Percentiles rank a stretch among this genome's conserved stretches.
These are phyloP conservation scores for slime mould (Dictyostelium discoideum) DNA, from an alignment of 78 protist genomes.

Conservation along the genomic window DNA sequence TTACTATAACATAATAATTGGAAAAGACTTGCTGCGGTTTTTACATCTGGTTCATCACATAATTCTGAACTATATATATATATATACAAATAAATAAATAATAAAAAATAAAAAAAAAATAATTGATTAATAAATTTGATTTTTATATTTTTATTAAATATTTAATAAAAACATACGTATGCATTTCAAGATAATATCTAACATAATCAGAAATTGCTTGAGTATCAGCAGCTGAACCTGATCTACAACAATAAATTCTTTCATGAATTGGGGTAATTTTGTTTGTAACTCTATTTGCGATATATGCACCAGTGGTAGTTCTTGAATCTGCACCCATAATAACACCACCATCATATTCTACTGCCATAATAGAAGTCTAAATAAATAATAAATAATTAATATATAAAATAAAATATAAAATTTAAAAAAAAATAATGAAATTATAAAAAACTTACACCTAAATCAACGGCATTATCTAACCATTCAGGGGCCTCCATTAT, in stretches of 20 bases:
- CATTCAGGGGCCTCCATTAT: conserved; percentile 77
- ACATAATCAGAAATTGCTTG: conserved; percentile 95
- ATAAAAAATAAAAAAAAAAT: neutral
- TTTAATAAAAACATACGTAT: conserved; percentile 36
- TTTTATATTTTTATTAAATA: neutral
- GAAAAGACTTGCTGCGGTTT: conserved; percentile 96
- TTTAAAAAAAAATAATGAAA: no score
- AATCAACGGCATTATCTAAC: conserved; percentile 68
- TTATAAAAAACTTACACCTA: conserved; percentile 43
- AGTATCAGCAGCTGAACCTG: conserved; percentile 99
- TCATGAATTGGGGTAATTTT: conserved; percentile 95
- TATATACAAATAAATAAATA: no score
- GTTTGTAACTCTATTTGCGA: conserved; percentile 97
- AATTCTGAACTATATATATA: conserved; percentile 79
- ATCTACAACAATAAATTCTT: conserved; percentile 94
- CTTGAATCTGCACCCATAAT: conserved; percentile 98
- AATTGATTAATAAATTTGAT: neutral
- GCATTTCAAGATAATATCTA: conserved; percentile 87
- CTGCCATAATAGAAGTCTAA: conserved; percentile 98
- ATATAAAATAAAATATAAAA: no score
- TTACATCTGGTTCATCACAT: conserved; percentile 91
- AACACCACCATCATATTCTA: conserved; percentile 96
- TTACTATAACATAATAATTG: conserved; percentile 91
- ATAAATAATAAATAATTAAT: neutral
- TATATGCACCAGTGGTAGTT: conserved; percentile 94